Evolutionary conservation across 371 early-diverging fungal species (phyloP), one percentile per base, ranked within the genome.

Genomic region (Mortierella sp.): DNA sequence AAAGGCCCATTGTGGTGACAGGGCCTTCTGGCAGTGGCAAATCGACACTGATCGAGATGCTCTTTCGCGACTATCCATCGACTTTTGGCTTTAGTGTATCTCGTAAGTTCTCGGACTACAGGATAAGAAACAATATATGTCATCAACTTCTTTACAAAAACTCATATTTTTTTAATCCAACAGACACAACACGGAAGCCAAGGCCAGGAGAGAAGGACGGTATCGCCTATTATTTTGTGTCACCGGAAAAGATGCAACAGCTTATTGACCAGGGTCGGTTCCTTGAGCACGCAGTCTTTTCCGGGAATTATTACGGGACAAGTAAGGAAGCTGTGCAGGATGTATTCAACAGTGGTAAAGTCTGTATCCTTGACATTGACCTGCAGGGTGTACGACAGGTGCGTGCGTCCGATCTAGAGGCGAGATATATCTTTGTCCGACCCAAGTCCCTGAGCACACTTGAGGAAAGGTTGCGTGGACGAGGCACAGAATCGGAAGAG

Each of bases 21-120:
- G 99, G 99, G 3, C 96, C 98, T 34, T 95, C 94, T 27, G 99
- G 98, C 19, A 88, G 93, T 21, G 99, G 99, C 19, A 99, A 99
- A 78, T 94, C 96, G 12, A 99, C 99, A 1, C 81, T 99, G 37
- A 85, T 99, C 43, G 92, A 94, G 70, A 84, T 88, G n/a, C 83
- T 99, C 21, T 94, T 98, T 72, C 78, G 81, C 17, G 95, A 94
- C 52, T 90, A 87, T 81, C 97, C 97, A 0, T 75, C 81, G 23
- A 84, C 84, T 19, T 97, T 99, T 84, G 94, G 95, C 12, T 96
- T 99, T 82, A 94, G 94, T 72, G 91, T 99, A 11, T 99, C 99
- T 24, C 96, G 94, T 94, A 90, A 82, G 87, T 81, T 14, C n/a
- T n/a, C n/a, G n/a, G n/a, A n/a, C n/a, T n/a, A n/a, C n/a, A n/a